phyloP scores from a whole-genome alignment of 129 eudicot species.

The Dittrichia graveolens region DNA sequence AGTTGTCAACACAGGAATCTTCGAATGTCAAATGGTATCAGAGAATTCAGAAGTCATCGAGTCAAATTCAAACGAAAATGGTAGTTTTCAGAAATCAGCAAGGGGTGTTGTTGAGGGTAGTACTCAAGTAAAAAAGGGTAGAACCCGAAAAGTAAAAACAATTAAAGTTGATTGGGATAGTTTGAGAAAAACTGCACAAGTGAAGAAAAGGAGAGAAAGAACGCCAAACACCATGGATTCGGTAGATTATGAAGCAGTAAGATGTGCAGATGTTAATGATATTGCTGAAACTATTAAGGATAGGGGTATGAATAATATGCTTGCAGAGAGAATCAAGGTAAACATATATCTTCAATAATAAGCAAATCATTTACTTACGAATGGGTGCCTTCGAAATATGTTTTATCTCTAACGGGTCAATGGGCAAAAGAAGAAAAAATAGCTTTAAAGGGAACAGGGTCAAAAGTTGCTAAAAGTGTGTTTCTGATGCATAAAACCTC shows the following conservation, averaged over 20 bases:
- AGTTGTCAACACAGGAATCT: conserved; percentile 8
- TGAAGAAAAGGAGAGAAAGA: conserved; percentile 41
- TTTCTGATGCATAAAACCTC: conserved; percentile 9
- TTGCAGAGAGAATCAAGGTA: conserved; percentile 95
- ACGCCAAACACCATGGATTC: conserved; percentile 71
- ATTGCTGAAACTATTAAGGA: conserved; percentile 77
- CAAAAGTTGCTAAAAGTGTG: neutral
- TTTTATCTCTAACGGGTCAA: conserved; percentile 5
- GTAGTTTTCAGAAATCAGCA: conserved; percentile 36
- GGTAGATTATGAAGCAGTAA: conserved; percentile 88
- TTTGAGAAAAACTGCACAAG: conserved; percentile 54
- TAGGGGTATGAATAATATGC: conserved; percentile 98
- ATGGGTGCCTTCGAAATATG: neutral
- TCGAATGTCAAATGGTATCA: conserved; percentile 18
- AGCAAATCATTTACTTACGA: neutral
- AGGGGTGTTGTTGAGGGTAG: conserved; percentile 1
- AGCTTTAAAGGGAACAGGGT: neutral
- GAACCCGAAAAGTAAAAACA: conserved; percentile 46
- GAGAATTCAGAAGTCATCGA: conserved; percentile 20
- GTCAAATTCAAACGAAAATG: conserved; percentile 2
- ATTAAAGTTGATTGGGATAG: conserved; percentile 66
- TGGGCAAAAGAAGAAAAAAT: neutral
- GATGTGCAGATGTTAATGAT: conserved; percentile 73
- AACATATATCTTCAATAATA: neutral
- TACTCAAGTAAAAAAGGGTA: conserved; percentile 44